These are phyloP conservation scores for Hypoxylon sp. DNA, from an alignment of 2,329 filamentous ascomycete genomes.

Conservation along the genomic window DNA sequence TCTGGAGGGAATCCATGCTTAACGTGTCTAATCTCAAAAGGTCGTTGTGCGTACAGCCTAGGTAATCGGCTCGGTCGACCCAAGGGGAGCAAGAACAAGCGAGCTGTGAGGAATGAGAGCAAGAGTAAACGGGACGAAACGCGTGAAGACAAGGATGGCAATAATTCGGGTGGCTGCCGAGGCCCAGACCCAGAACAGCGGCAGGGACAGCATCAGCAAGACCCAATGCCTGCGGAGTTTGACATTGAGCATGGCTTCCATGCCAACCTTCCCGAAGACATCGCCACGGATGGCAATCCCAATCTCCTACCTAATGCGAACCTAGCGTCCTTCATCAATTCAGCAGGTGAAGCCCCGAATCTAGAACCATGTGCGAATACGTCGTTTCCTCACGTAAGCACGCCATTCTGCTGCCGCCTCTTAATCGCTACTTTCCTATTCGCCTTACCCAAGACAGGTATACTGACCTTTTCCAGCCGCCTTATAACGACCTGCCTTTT, in stretches of 20 bases:
- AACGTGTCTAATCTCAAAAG: constrained; percentile 36
- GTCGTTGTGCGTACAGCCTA: constrained; percentile 43
- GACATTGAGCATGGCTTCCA: constrained; percentile 7
- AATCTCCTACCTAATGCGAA: neutral
- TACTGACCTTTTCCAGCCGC: neutral
- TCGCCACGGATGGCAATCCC: neutral
- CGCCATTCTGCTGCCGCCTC: neutral
- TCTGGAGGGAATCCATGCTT: constrained; percentile 43
- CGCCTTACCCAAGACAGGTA: neutral
- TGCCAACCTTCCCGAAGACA: neutral
- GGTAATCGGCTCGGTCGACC: constrained; percentile 45
- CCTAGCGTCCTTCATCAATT: neutral
- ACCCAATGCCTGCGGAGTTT: neutral
- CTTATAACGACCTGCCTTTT: constrained; percentile 8
- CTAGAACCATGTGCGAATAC: constrained; percentile 1
- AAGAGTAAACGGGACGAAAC: neutral
- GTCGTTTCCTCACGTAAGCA: constrained; percentile 10
- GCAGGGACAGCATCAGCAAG: constrained; percentile 5
- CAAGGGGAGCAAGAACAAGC: constrained; percentile 48
- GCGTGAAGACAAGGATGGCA: neutral
- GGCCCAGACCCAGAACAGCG: neutral
- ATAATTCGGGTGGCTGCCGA: neutral
- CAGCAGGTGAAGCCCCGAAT: neutral
- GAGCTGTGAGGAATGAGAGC: constrained; percentile 33
- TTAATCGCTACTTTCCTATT: neutral